phyloP scores from a whole-genome alignment of 2,329 filamentous ascomycete species.

The Lecanicillium sp. region DNA sequence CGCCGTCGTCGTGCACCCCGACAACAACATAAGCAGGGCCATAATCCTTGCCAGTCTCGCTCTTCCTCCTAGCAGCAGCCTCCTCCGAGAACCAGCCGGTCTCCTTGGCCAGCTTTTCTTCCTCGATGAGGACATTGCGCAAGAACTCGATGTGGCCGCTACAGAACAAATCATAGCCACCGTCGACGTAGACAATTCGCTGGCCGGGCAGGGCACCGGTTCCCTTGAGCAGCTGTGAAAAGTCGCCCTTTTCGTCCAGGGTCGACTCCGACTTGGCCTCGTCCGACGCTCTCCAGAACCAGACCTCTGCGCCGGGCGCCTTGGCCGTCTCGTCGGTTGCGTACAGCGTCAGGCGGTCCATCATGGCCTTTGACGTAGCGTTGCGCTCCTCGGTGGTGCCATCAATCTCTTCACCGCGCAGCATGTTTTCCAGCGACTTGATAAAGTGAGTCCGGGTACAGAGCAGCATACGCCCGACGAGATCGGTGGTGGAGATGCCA shows the following conservation, averaged over 20 bases:
- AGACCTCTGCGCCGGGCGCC: slow-evolving; percentile 73
- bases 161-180: slow-evolving; percentile 93
- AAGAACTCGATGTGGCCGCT: slow-evolving; percentile 96
- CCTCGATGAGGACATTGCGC: slow-evolving; percentile 62
- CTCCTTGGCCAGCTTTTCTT: slow-evolving; percentile 58
- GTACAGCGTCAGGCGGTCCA: slow-evolving; percentile 72
- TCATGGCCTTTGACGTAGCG: slow-evolving; percentile 58
- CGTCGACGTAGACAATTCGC: slow-evolving; percentile 87
- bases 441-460: slow-evolving; percentile 96
- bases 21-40: slow-evolving; percentile 80
- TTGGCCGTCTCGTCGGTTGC: slow-evolving; percentile 79
- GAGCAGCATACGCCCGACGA: slow-evolving; percentile 95
- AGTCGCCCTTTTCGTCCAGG: slow-evolving; percentile 51
- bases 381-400: slow-evolving; percentile 61
- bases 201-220: slow-evolving; percentile 68
- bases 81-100: slow-evolving; percentile 69
- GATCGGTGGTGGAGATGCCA: slow-evolving; percentile 91
- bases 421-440: slow-evolving; percentile 60
- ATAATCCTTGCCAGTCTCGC: slow-evolving; percentile 61
- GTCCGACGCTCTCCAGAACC: slow-evolving; percentile 63
- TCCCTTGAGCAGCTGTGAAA: slow-evolving; percentile 61
- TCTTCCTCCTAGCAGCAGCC: slow-evolving; percentile 52
- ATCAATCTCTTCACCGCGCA: slow-evolving; percentile 64
- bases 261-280: slow-evolving; percentile 34
- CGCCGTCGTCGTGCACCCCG: slow-evolving; percentile 87